These are phyloP conservation scores for Mycogone perniciosa DNA, from an alignment of 2,329 filamentous ascomycete species.

Conservation along the genomic window DNA sequence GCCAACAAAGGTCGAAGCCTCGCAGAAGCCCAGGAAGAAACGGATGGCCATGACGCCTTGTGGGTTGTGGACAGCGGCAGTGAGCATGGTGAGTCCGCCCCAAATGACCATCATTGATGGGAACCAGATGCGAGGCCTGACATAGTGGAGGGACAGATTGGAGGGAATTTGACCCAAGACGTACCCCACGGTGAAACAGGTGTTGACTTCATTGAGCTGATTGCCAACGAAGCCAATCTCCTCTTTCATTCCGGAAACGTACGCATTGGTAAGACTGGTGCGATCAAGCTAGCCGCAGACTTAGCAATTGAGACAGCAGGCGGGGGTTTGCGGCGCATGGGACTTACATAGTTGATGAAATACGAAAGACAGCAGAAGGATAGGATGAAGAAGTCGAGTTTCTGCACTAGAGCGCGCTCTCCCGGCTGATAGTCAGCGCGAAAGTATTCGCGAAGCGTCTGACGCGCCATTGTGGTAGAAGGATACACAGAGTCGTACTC, in stretches of 20 bases:
- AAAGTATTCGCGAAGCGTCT: conserved; percentile 28
- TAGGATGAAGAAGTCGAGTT: conserved; percentile 59
- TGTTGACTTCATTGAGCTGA: conserved; percentile 33
- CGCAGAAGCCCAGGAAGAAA: conserved; percentile 33
- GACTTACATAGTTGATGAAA: conserved; percentile 46
- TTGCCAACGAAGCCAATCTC: conserved; percentile 41
- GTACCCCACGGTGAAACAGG: conserved; percentile 33
- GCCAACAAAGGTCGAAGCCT: conserved; percentile 35
- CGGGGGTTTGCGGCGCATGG: no score
- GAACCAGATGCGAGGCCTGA: conserved; percentile 58
- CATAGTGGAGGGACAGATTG: conserved; percentile 56
- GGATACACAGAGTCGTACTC: background rate
- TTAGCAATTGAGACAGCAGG: background rate
- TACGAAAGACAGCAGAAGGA: conserved; percentile 57
- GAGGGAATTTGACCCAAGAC: conserved; percentile 54
- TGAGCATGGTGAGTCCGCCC: conserved; percentile 56
- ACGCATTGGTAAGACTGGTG: conserved; percentile 34
- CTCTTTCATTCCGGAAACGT: conserved; percentile 41
- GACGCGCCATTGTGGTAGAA: conserved; percentile 4
- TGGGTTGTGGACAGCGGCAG: conserved; percentile 33
- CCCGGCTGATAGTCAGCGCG: conserved; percentile 29
- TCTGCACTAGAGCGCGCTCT: conserved; percentile 43
- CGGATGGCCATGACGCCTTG: conserved; percentile 34
- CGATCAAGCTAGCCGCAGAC: conserved; percentile 27
- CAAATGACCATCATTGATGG: conserved; percentile 58